Conservation (phyloP, 179 eudicot species). For the Silene noctiflora region DNA sequence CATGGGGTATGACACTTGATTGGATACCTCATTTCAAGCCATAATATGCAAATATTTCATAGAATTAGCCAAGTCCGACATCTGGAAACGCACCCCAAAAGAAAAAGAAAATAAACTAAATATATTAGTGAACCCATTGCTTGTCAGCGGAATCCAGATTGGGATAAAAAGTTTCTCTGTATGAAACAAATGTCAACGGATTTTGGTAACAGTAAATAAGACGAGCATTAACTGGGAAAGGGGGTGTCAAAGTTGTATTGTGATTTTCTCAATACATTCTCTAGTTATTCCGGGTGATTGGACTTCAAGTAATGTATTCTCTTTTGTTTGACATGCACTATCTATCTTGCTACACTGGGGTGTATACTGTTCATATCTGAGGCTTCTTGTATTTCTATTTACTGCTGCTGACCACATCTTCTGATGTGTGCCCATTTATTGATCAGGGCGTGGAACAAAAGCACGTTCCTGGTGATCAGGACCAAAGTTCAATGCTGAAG, state of each 20-base stretch:
- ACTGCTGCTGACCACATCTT: not conserved
- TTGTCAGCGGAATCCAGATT: too few species aligned
- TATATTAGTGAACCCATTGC: too few species aligned
- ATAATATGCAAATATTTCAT: too few species aligned
- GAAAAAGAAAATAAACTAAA: too few species aligned
- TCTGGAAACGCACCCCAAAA: too few species aligned
- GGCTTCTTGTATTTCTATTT: not conserved
- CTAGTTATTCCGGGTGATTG: not conserved
- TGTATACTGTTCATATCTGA: not conserved
- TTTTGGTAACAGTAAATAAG: not conserved
- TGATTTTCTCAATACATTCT: not conserved
- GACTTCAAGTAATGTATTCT: not conserved
- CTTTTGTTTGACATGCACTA: not conserved
- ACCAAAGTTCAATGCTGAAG: conserved; percentile 96
- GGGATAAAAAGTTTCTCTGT: not conserved
- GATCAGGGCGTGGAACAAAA: conserved; percentile 74
- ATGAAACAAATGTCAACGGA: not conserved
- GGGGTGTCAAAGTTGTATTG: conserved; percentile 6
- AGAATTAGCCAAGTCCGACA: too few species aligned
- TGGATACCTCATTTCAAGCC: too few species aligned
- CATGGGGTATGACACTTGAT: too few species aligned
- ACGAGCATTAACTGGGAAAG: not conserved
- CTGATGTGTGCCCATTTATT: conserved; percentile 15
- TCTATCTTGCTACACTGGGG: not conserved
- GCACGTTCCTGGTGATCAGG: conserved; percentile 69